Base-by-base conservation (phyloP, 805 yeast genomes). In the Candida boleticola region DNA sequence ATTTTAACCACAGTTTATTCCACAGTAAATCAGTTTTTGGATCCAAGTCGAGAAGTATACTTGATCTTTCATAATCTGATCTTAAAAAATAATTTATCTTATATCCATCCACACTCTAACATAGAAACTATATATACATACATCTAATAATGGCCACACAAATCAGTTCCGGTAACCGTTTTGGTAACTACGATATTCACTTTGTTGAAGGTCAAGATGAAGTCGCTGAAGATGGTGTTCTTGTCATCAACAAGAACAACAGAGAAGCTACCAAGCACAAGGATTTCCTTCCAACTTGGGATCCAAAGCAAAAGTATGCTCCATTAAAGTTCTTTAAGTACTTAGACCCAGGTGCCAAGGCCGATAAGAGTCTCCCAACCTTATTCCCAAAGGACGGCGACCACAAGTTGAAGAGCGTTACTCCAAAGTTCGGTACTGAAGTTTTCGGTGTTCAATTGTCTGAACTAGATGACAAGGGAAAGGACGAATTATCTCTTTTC, bases 371-470 rank as follows among this genome's bases (percentile, higher is more conserved):
- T 2, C 71, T 79, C 40, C 68, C 72, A 19, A 74, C 71, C 51
- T 67, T 83, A 43, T 74, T 81, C 50, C 76, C 77, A n/a, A 41
- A 58, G 39, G 51, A 41, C 46, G 55, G 56, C 25, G 47, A 50
- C 29, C 52, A 51, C 19, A 45, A 57, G 20, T 55, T 57, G 36
- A 75, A 74, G 48, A 60, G 53, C 39, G 58, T 85, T 29, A 78
- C 87, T 1, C 92, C 93, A 23, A 83, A 78, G 54, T 68, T 86
- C 40, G 95, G 93, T 17, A 67, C 82, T 16, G 87, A 80, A 48
- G 64, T 85, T 36, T 61, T 61, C 22, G 84, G 83, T 29, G 55
- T 84, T 36, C 88, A 82, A 54, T 66, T 83, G 40, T 75, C 83
- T 17, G 59, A 68, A 32, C 71, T 84, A 47, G 58, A 71, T 41